Conservation (phyloP, 1,139 yeast species). For the Debaryomyces robertsiae region DNA sequence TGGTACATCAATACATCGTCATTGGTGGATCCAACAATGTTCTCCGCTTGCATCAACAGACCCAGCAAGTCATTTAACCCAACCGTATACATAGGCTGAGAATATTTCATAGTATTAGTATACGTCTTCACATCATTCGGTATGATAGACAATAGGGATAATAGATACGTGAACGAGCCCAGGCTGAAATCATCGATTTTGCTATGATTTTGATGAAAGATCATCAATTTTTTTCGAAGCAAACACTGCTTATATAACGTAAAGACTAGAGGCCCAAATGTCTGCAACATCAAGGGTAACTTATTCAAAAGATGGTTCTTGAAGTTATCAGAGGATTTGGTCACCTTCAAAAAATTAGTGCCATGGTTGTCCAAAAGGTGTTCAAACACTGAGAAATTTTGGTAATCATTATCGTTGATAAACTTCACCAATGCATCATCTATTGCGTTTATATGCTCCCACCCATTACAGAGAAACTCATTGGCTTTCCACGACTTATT, state of each 20-base stretch:
- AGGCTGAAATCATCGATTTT: conserved; percentile 25
- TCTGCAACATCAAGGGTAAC: conserved; percentile 48
- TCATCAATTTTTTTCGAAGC: conserved; percentile 59
- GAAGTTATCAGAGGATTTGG: conserved; percentile 15
- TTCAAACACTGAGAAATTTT: conserved; percentile 25
- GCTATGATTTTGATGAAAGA: conserved; percentile 49
- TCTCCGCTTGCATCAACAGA: conserved; percentile 24
- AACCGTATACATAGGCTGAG: conserved; percentile 62
- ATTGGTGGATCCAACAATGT: conserved; percentile 67
- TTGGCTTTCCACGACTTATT: conserved; percentile 52
- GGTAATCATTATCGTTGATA: conserved; percentile 25
- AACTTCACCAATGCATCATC: conserved; percentile 44
- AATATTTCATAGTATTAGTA: conserved; percentile 20
- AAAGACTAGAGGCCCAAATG: conserved; percentile 73
- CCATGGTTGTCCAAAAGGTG: conserved; percentile 19
- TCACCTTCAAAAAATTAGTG: conserved; percentile 13
- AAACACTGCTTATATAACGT: conserved; percentile 70
- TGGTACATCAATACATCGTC: conserved; percentile 69
- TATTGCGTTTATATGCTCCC: conserved; percentile 57
- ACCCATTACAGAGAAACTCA: conserved; percentile 51
- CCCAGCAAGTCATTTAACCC: conserved; percentile 59
- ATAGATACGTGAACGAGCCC: conserved; percentile 38
- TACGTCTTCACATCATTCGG: conserved; percentile 33
- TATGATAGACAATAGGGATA: conserved; percentile 40
- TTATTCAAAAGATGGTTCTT: conserved; percentile 54